These are phyloP conservation scores for Lithohypha guttulata DNA, from an alignment of 2,329 filamentous ascomycete genomes.

Conservation along the genomic window DNA sequence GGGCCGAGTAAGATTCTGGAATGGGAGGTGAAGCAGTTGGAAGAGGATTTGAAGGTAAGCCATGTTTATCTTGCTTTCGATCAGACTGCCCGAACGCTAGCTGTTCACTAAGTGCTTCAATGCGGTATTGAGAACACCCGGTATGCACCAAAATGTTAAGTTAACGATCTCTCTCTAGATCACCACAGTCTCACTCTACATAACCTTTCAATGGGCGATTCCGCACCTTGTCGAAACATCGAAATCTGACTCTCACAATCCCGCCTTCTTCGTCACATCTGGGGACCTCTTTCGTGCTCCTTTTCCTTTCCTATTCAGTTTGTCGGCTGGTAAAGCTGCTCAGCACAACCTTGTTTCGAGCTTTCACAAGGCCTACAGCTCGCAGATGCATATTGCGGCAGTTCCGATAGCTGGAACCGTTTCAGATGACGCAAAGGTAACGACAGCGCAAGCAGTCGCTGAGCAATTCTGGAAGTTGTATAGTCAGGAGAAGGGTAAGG, in stretches of 20 bases:
- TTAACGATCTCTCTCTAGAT: no score
- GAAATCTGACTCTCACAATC: conserved; percentile 1
- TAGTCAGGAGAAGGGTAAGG: not conserved
- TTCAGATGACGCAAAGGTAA: conserved; percentile 4
- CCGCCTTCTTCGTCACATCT: not conserved
- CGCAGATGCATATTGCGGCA: conserved; percentile 2
- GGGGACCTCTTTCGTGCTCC: not conserved
- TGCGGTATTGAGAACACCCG: no score
- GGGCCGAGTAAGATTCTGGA: conserved; percentile 1
- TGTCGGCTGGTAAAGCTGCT: conserved; percentile 1
- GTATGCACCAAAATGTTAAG: no score
- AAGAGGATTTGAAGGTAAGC: conserved; percentile 4
- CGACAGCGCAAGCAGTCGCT: not conserved
- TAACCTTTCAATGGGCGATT: conserved; percentile 2
- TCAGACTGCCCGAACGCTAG: not conserved
- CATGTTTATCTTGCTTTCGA: not conserved
- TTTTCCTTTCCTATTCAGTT: not conserved
- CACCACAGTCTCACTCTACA: conserved; percentile 1
- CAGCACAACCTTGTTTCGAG: conserved; percentile 2
- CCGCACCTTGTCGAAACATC: not conserved
- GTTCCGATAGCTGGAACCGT: not conserved
- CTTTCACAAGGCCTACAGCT: conserved; percentile 4
- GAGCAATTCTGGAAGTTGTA: conserved; percentile 5
- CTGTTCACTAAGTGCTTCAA: no score
- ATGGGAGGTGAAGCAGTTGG: conserved; percentile 1